Evolutionary conservation across 2,329 filamentous ascomycete species (phyloP).

Genomic region (Cercospora citrullina): DNA sequence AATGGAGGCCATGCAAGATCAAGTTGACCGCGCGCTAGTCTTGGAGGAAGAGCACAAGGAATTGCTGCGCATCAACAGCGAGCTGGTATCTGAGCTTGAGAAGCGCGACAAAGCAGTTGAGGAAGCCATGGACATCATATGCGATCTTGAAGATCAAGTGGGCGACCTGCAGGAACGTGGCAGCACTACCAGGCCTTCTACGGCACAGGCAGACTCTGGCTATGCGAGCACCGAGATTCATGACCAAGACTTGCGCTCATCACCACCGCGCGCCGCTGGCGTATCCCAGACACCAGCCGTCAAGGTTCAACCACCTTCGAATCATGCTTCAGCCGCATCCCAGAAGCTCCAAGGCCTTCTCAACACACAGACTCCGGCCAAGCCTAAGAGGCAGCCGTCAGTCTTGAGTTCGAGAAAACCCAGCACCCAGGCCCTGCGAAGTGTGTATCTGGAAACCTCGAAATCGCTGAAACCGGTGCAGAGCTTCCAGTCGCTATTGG

Average conservation of each 20-base stretch:
- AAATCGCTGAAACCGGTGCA: slow-evolving; percentile 36
- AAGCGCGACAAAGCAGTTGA: slow-evolving; percentile 69
- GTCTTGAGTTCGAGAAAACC: slow-evolving; percentile 37
- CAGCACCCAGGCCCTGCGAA: slow-evolving; percentile 39
- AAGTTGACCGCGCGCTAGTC: slow-evolving; percentile 45
- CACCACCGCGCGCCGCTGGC: slow-evolving; percentile 26
- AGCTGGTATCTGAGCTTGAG: slow-evolving; percentile 61
- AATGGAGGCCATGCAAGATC: slow-evolving; percentile 56
- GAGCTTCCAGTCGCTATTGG: slow-evolving; percentile 41
- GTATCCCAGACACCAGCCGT: slow-evolving; percentile 17
- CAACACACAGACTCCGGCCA: slow-evolving; percentile 28
- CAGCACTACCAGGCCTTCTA: slow-evolving; percentile 37
- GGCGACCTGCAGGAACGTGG: slow-evolving; percentile 30
- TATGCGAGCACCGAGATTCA: slow-evolving; percentile 39
- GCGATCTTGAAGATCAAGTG: slow-evolving; percentile 58
- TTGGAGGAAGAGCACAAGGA: slow-evolving; percentile 48
- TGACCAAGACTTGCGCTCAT: slow-evolving; percentile 33
- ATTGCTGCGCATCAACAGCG: slow-evolving; percentile 59
- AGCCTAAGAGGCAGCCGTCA: slow-evolving; percentile 34
- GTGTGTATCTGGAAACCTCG: slow-evolving; percentile 37
- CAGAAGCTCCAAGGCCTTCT: slow-evolving; percentile 29
- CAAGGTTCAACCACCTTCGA: slow-evolving; percentile 17
- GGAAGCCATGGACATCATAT: slow-evolving; percentile 70
- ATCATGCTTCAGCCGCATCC: slow-evolving; percentile 28
- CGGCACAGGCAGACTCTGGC: slow-evolving; percentile 39